A percentile compares a stretch with the other conserved stretches of the same genome.
These are phyloP conservation scores for Taphrina flavorubra DNA, from an alignment of 1,139 yeast species.

Conservation along the genomic window DNA sequence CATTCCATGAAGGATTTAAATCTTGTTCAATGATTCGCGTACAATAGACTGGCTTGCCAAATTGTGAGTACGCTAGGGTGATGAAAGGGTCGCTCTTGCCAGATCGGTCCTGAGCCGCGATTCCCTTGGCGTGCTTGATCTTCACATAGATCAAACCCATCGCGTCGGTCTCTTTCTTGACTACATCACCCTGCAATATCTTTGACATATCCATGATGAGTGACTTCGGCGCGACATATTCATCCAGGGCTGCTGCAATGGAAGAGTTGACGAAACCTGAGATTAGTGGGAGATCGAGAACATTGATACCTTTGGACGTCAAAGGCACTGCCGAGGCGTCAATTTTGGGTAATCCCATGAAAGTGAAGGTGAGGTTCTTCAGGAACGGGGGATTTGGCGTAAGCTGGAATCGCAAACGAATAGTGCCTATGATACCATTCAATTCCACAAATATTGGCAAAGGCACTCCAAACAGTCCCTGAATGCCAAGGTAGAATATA, in stretches of 20 bases:
- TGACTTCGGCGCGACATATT: constrained; percentile 42
- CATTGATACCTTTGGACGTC: constrained; percentile 41
- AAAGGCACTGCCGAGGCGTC: constrained; percentile 42
- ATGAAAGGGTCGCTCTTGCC: constrained; percentile 42
- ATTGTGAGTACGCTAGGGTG: constrained; percentile 39
- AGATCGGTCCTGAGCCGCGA: constrained; percentile 40
- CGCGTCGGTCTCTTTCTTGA: constrained; percentile 42
- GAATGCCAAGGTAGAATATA: constrained; percentile 41
- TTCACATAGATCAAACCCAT: constrained; percentile 38
- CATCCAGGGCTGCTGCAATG: constrained; percentile 42
- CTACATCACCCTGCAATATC: constrained; percentile 41
- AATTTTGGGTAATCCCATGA: constrained; percentile 43
- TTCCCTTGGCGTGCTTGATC: constrained; percentile 40
- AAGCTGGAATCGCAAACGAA: constrained; percentile 40
- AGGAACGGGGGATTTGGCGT: constrained; percentile 41
- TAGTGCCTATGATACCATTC: constrained; percentile 41
- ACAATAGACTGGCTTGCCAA: constrained; percentile 41
- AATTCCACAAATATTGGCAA: constrained; percentile 42
- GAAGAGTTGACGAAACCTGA: constrained; percentile 42
- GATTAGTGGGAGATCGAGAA: constrained; percentile 41
- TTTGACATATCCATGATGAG: constrained; percentile 42
- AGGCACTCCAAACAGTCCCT: constrained; percentile 40
- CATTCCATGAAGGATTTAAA: constrained; percentile 42
- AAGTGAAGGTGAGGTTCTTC: constrained; percentile 39
- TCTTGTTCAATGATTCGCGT: constrained; percentile 42